Percentiles rank a stretch among this genome's conserved stretches.
Conservation (phyloP, 176 grass and related monocot species). For the Musa itinerans region DNA sequence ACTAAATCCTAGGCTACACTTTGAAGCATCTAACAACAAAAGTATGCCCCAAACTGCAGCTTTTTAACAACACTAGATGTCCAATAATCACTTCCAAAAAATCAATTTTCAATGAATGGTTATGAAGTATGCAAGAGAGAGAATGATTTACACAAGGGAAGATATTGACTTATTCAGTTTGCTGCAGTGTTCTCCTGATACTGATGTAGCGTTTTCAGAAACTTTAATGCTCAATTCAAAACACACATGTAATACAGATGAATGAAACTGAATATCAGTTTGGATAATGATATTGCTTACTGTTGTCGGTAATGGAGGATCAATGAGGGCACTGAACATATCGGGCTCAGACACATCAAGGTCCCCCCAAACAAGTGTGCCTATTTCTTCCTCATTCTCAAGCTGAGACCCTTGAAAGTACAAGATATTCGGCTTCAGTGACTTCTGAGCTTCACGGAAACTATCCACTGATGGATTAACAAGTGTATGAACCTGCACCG, state of each 20-base stretch:
- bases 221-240: neutral
- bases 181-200: neutral
- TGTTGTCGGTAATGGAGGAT: conserved; percentile 44
- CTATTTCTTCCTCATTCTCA: conserved; percentile 55
- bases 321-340: conserved; percentile 38
- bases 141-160: neutral
- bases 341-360: conserved; percentile 38
- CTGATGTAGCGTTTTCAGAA: neutral
- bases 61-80: too few relatives aligned
- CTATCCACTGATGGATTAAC: conserved; percentile 50
- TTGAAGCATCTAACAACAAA: too few relatives aligned
- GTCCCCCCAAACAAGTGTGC: conserved; percentile 44
- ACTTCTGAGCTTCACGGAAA: conserved; percentile 35
- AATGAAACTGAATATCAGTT: neutral
- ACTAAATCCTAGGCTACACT: too few relatives aligned
- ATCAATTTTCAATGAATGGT: too few relatives aligned
- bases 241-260: neutral
- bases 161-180: neutral
- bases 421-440: conserved; percentile 40
- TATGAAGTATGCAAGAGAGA: too few relatives aligned
- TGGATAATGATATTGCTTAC: conserved; percentile 29
- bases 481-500: conserved; percentile 53
- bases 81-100: too few relatives aligned
- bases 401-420: conserved; percentile 54
- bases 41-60: too few relatives aligned